phyloP scores from a whole-genome alignment of 805 yeast species.

The Jamesozyma gamospora region DNA sequence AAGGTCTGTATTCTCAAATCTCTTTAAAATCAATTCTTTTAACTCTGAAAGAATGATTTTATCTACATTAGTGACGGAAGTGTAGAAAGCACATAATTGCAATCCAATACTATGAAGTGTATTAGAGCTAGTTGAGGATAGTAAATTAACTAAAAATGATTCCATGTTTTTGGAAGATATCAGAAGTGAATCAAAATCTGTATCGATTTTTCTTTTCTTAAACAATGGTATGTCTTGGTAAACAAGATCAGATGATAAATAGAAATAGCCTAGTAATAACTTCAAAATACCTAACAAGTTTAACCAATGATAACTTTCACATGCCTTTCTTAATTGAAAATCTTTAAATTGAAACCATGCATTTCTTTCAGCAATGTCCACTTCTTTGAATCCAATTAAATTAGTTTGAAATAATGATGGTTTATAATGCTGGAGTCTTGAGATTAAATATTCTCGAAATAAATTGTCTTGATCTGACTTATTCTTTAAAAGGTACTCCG shows the following conservation, averaged over 20 bases:
- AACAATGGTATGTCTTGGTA: slow-evolving; percentile 7
- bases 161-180: slow-evolving; percentile 8
- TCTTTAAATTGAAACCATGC: slow-evolving; percentile 14
- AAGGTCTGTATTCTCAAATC: slow-evolving; percentile 11
- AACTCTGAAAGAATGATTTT: slow-evolving; percentile 3
- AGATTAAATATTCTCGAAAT: slow-evolving; percentile 12
- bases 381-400: neutral
- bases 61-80: slow-evolving; percentile 4
- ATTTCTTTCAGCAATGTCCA: neutral
- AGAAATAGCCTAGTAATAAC: slow-evolving; percentile 11
- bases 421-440: slow-evolving; percentile 8
- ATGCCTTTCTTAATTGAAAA: slow-evolving; percentile 9
- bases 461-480: slow-evolving; percentile 2
- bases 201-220: slow-evolving; percentile 15
- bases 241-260: neutral
- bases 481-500: neutral
- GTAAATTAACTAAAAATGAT: slow-evolving; percentile 12
- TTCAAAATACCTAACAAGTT: slow-evolving; percentile 10
- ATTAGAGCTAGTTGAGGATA: slow-evolving; percentile 6
- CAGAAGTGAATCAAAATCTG: slow-evolving; percentile 8
- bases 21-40: slow-evolving; percentile 7
- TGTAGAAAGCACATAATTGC: slow-evolving; percentile 15
- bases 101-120: slow-evolving; percentile 10
- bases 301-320: slow-evolving; percentile 14
- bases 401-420: slow-evolving; percentile 2